phyloP scores from a whole-genome alignment of 2,329 filamentous ascomycete species.

The Plenodomus lindquistii region DNA sequence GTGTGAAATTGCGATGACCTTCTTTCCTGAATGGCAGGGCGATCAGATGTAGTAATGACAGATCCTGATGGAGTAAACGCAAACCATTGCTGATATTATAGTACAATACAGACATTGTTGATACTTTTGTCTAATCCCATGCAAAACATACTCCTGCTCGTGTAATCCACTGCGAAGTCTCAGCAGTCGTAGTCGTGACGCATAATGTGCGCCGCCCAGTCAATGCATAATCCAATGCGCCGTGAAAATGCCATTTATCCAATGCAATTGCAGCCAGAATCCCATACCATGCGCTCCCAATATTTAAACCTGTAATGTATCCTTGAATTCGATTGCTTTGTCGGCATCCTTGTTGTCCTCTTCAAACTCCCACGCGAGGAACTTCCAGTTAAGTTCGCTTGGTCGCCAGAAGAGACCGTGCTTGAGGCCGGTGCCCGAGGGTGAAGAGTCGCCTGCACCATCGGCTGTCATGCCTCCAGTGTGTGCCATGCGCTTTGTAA shows the following conservation, averaged over 20 bases:
- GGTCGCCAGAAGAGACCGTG: conserved; percentile 69
- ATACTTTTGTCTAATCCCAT: background rate
- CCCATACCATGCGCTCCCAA: background rate
- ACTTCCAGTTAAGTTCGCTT: conserved; percentile 81
- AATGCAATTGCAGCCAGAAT: conserved; percentile 13
- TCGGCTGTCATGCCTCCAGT: conserved; percentile 86
- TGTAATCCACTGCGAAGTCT: background rate
- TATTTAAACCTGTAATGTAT: conserved; percentile 38
- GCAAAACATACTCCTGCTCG: background rate
- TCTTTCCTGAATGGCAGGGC: too few relatives aligned
- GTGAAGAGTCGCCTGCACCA: conserved; percentile 23
- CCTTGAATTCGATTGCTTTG: conserved; percentile 15
- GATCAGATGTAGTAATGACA: too few relatives aligned
- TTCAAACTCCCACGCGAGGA: conserved; percentile 77
- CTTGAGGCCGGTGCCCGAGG: conserved; percentile 40
- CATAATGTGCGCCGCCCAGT: background rate
- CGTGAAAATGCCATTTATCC: conserved; percentile 27
- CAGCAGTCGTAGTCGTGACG: background rate
- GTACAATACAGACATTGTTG: background rate
- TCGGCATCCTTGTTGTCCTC: conserved; percentile 18
- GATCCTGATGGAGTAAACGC: too few relatives aligned
- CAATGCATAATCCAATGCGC: conserved; percentile 22
- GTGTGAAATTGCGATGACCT: too few relatives aligned
- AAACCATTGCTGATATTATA: too few relatives aligned
- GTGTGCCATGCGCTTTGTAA: conserved; percentile 74